phyloP scores from a whole-genome alignment of 2,329 filamentous ascomycete genomes.

The Westerdykella ornata region DNA sequence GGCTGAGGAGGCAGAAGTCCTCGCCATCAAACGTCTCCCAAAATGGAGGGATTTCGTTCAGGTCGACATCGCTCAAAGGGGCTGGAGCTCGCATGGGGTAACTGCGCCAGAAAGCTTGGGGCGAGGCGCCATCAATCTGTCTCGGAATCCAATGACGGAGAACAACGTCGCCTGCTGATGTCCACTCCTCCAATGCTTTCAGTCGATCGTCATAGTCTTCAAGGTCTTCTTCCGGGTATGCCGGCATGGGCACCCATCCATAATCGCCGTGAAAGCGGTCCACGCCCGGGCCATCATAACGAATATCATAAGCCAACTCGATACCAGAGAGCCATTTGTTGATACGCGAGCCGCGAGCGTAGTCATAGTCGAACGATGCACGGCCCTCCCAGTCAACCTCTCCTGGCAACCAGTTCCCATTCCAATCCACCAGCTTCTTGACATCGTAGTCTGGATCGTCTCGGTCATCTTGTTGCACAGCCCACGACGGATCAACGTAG shows the following conservation, averaged over 20 bases:
- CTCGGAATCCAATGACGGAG: constrained; percentile 26
- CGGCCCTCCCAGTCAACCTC: constrained; percentile 44
- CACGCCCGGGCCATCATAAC: neutral
- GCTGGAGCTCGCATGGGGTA: constrained; percentile 16
- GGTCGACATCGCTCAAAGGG: constrained; percentile 19
- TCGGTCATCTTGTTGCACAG: constrained; percentile 2
- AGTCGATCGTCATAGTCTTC: no score
- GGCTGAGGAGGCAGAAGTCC: constrained; percentile 10
- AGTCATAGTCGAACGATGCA: constrained; percentile 12
- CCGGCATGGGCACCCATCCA: no score
- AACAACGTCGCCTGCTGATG: constrained; percentile 16
- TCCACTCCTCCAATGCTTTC: neutral
- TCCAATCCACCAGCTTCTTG: constrained; percentile 40
- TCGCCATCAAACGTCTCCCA: constrained; percentile 24
- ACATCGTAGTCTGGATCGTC: constrained; percentile 32
- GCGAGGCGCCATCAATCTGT: constrained; percentile 17
- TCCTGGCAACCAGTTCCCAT: constrained; percentile 42
- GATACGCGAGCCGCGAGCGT: neutral
- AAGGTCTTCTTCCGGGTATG: no score
- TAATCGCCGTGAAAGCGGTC: neutral
- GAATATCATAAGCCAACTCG: neutral
- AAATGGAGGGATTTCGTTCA: constrained; percentile 18
- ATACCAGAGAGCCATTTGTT: neutral
- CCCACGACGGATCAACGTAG: neutral
- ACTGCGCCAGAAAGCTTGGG: constrained; percentile 23